A percentile compares a stretch with the other conserved stretches of the same genome.
phyloP scores from a whole-genome alignment of 495 filamentous ascomycete species.

The Penicillium paradoxum region DNA sequence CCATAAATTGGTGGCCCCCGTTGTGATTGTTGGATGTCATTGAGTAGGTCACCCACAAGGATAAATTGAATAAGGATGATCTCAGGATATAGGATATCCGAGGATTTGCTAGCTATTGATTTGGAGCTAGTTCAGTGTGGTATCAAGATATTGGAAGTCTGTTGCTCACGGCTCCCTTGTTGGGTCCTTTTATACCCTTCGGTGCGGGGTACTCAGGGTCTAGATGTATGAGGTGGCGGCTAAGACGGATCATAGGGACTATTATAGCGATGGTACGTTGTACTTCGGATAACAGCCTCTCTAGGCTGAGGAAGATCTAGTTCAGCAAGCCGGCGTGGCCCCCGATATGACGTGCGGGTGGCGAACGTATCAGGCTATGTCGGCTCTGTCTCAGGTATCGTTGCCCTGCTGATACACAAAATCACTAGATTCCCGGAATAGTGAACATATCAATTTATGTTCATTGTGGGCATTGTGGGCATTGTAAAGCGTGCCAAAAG shows the following conservation, averaged over 20 bases:
- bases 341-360: conserved; percentile 13
- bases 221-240: background rate
- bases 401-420: too few species aligned
- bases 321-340: background rate
- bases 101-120: background rate
- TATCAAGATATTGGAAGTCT: background rate
- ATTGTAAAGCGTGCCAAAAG: too few species aligned
- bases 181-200: background rate
- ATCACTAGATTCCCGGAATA: too few species aligned
- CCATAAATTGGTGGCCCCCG: background rate
- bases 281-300: background rate
- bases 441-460: too few species aligned
- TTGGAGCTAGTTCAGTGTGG: background rate
- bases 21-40: background rate
- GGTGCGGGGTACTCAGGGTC: background rate
- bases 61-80: background rate
- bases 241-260: background rate
- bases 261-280: background rate
- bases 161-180: background rate
- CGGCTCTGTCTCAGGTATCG: too few species aligned
- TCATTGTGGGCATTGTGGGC: too few species aligned
- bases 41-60: background rate
- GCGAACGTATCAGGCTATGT: background rate
- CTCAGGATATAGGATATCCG: background rate
- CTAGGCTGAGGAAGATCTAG: background rate